Base-by-base conservation (phyloP, 257 asterid genomes). In the Paulownia fortunei region DNA sequence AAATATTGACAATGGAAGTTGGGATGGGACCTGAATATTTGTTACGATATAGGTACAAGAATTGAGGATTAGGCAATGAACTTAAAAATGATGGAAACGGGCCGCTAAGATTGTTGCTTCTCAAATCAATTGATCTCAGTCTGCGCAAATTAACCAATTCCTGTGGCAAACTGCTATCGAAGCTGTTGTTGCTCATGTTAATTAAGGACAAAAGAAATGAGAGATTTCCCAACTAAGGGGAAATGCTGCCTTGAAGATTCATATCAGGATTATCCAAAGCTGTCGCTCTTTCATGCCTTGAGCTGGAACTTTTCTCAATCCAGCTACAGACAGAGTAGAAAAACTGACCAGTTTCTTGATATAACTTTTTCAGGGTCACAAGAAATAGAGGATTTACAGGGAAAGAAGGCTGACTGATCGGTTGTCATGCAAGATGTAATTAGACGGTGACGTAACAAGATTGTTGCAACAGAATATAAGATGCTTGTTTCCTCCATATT, bases 131-230 rank as follows among this genome's bases (percentile, higher is more conserved):
- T 0, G 11, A 8, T 46, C 63, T 74, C 55, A 86, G 61, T 32
- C 78, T 41, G 18, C 37, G 62, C 82, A 73, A 56, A 3, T 54
- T 71, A n/a, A 72, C 16, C 2, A 86, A 47, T 47, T 83, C 83
- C 0, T 0, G 24, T 0, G 88, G 88, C 11, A 83, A 34, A 32
- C 9, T 39, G 34, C 84, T 88, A 5, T 61, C 66, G 27, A 83
- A 82, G 41, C 52, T 41, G 82, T 84, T 86, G 59, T 60, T 30
- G 9, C 72, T 55, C 44, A 77, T 32, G 27, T 55, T 37, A 15
- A n/a, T n/a, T n/a, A 84, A 76, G 5, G 76, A 69, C 3, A 18
- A 15, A 1, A 86, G 88, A 61, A 86, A 84, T 2, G 90, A 81
- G 6, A 86, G 82, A 49, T 77, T 39, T 0, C 85, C 90, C 4